Conservation (phyloP, 1,139 yeast genomes). For the Candida tropicalis region DNA sequence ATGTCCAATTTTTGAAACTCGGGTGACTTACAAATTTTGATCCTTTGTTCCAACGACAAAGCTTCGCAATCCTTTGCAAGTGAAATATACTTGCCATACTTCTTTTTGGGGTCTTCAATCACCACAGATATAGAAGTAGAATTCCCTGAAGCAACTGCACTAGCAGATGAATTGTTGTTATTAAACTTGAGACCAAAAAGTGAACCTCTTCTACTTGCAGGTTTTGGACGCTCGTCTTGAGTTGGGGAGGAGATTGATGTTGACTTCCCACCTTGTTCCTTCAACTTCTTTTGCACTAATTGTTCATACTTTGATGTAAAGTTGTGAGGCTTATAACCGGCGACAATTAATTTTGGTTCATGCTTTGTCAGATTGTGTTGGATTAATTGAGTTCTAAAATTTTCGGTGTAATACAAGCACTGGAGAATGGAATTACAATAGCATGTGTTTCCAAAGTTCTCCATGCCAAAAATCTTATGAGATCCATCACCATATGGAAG, state of each 20-base stretch:
- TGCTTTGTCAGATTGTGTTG: constrained; percentile 36
- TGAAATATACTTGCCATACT: constrained; percentile 26
- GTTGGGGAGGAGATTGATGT: neutral
- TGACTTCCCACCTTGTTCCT: constrained; percentile 32
- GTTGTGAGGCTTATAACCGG: constrained; percentile 48
- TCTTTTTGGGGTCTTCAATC: constrained; percentile 22
- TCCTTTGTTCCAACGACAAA: constrained; percentile 38
- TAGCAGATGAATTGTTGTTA: constrained; percentile 9
- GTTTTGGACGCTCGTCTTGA: constrained; percentile 31
- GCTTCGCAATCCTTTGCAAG: constrained; percentile 38
- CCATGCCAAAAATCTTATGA: constrained; percentile 85
- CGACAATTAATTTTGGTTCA: constrained; percentile 39
- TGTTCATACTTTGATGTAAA: constrained; percentile 51
- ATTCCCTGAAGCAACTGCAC: neutral
- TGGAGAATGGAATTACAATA: constrained; percentile 92
- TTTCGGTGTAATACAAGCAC: constrained; percentile 75
- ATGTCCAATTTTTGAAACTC: constrained; percentile 39
- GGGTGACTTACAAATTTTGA: constrained; percentile 30
- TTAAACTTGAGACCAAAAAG: constrained; percentile 46
- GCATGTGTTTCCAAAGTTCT: constrained; percentile 93
- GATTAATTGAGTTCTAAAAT: constrained; percentile 62
- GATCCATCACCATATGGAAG: constrained; percentile 58
- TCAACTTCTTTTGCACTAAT: constrained; percentile 38
- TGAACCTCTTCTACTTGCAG: constrained; percentile 36
- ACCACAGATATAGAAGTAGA: constrained; percentile 16